A percentile compares a stretch with the other conserved stretches of the same genome.
phyloP scores from a whole-genome alignment of 345 rosid species.

The Lumnitzera racemosa region DNA sequence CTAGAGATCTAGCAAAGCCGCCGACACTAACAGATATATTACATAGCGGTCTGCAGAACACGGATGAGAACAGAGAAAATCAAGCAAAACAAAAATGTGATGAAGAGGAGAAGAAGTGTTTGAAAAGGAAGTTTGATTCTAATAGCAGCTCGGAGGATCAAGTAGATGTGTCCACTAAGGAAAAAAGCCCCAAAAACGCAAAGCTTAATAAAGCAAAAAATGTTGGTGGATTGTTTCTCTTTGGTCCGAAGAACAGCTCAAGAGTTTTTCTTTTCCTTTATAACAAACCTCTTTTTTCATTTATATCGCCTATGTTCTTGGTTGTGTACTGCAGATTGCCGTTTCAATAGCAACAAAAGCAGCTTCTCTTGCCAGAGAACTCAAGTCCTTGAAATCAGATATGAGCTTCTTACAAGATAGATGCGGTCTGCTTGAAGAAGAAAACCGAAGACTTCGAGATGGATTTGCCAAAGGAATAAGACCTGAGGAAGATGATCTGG shows the following conservation, averaged over 20 bases:
- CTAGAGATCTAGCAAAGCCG: conserved; percentile 70
- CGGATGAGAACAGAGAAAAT: conserved; percentile 22
- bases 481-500: conserved; percentile 98
- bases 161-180: conserved; percentile 26
- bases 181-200: conserved; percentile 31
- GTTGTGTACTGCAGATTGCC: conserved; percentile 49
- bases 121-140: conserved; percentile 63
- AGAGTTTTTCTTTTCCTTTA: too few relatives aligned
- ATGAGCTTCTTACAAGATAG: conserved; percentile 72
- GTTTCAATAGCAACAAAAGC: conserved; percentile 81
- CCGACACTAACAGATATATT: conserved; percentile 70
- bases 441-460: conserved; percentile 76
- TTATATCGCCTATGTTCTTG: background rate
- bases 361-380: conserved; percentile 68
- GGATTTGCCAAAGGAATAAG: conserved; percentile 58
- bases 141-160: conserved; percentile 27
- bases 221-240: conserved; percentile 24
- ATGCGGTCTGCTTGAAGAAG: conserved; percentile 69
- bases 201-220: conserved; percentile 65
- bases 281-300: background rate
- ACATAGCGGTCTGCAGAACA: conserved; percentile 32
- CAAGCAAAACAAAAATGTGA: conserved; percentile 5
- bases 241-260: background rate
- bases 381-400: conserved; percentile 62
- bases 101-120: conserved; percentile 28